Base-by-base conservation (phyloP, 73 alveolate genomes). In the Paramecium biaurelia region DNA sequence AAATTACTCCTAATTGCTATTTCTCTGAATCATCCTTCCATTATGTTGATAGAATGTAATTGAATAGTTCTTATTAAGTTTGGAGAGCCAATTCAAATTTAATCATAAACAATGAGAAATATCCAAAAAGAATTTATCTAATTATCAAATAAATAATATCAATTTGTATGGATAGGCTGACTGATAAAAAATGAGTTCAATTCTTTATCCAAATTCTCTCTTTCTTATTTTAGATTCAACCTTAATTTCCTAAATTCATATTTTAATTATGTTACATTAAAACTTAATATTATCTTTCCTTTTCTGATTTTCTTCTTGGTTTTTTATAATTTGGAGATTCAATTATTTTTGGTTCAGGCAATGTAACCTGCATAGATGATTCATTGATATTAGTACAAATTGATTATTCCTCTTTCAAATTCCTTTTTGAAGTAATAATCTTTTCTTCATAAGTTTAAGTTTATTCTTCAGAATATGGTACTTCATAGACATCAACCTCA, bases 91-190 rank as follows among this genome's bases (percentile, higher is more conserved):
- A 63, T 26, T 26, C 84, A 30, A 63, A 32, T 32, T 63, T 63
- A 63, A 26, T 63, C 84, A 63, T 63, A 30, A 63, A 26, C 14
- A 34, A 23, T 63, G 41, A 63, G 45, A 32, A 63, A 63, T 63
- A 63, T 63, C 84, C 84, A 63, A 63, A 63, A 63, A 63, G 84
- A 63, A 63, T 63, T 63, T 63, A 63, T 63, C 45, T 32, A 63
- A 63, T 63, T 7, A 30, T 23, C 20, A 32, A 26, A 63, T 63
- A 30, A 30, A 26, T 30, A 23, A 30, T 14, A 63, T 63, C 84
- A 63, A 26, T 30, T 63, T 26, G 53, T 63, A 26, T 63, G 21
- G 12, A 63, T 21, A 3, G 84, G 84, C 21, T 63, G 10, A 32
- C 84, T 63, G 15, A 63, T 32, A 63, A 63, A 63, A 14, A 63